Evolutionary conservation across 2,329 filamentous ascomycete species (phyloP), one percentile per base, ranked within the genome.

Genomic region (Hypoxylon sp.): DNA sequence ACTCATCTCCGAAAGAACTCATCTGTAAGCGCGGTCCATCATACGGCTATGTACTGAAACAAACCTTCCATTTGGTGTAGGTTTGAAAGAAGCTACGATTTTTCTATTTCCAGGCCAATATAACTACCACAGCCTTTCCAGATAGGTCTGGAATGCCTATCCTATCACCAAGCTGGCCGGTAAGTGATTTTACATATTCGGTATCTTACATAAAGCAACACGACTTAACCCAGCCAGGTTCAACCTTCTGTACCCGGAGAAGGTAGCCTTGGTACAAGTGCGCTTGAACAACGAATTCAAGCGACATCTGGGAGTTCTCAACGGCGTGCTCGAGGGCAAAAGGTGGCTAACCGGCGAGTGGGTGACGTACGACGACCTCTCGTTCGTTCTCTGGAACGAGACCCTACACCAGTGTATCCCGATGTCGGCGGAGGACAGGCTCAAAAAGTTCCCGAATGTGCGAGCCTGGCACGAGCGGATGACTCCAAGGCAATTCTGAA

Each of bases 61-160:
- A n/a, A n/a, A n/a, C n/a, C n/a, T n/a, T n/a, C n/a, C n/a, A n/a
- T n/a, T n/a, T n/a, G n/a, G n/a, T n/a, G n/a, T n/a, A n/a, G n/a
- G n/a, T n/a, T n/a, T n/a, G n/a, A n/a, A n/a, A n/a, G n/a, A n/a
- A n/a, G n/a, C n/a, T n/a, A n/a, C n/a, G n/a, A n/a, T n/a, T n/a
- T n/a, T n/a, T n/a, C n/a, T n/a, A n/a, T n/a, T n/a, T n/a, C n/a
- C n/a, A n/a, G n/a, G n/a, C n/a, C n/a, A n/a, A n/a, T n/a, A n/a
- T n/a, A n/a, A n/a, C n/a, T n/a, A n/a, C n/a, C n/a, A n/a, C n/a
- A n/a, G n/a, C n/a, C n/a, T n/a, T 84, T 81, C 69, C 81, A 83
- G 68, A 77, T 75, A 64, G 74, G 70, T 48, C 78, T 79, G 6
- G 76, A 82, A 68, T 80, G 79, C 0, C 80, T 80, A 0, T 84